These are phyloP conservation scores for Jamesozyma rosinii DNA, from an alignment of 805 yeast species.

Conservation along the genomic window DNA sequence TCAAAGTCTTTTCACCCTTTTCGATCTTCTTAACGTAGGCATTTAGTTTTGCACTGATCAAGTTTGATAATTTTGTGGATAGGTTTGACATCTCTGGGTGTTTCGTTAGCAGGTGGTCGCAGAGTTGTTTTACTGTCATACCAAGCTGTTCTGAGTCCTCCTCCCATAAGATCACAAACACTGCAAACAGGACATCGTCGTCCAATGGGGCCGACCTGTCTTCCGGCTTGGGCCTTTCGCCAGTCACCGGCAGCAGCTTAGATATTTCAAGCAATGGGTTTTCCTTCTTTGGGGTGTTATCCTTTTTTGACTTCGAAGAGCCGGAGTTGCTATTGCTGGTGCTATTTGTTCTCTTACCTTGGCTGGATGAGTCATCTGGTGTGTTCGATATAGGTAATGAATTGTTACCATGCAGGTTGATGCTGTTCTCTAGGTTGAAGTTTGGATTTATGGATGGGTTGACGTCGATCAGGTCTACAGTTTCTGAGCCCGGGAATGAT, in stretches of 20 bases:
- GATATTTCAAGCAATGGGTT: conserved; percentile 38
- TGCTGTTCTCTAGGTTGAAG: not conserved
- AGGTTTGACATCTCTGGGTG: conserved; percentile 80
- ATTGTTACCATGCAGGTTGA: not conserved
- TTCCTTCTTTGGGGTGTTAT: conserved; percentile 16
- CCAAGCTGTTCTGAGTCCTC: conserved; percentile 62
- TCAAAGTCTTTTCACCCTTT: conserved; percentile 65
- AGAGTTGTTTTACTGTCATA: conserved; percentile 83
- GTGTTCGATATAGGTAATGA: not conserved
- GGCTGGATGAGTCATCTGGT: not conserved
- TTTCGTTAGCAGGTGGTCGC: conserved; percentile 61
- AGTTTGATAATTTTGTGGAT: conserved; percentile 70
- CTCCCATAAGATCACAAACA: conserved; percentile 61
- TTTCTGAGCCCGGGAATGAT: conserved; percentile 11
- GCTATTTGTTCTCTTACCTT: not conserved
- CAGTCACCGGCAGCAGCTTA: conserved; percentile 72
- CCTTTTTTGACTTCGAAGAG: conserved; percentile 8
- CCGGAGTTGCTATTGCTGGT: not conserved
- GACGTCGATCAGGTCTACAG: conserved; percentile 14
- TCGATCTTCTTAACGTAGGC: conserved; percentile 81
- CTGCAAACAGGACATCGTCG: conserved; percentile 68
- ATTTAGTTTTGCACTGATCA: conserved; percentile 73
- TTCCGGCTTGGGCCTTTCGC: conserved; percentile 63
- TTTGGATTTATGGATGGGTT: conserved; percentile 11
- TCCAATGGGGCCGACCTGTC: conserved; percentile 46